These are phyloP conservation scores for Brassica napus DNA, from an alignment of 345 rosid genomes.

Conservation along the genomic window DNA sequence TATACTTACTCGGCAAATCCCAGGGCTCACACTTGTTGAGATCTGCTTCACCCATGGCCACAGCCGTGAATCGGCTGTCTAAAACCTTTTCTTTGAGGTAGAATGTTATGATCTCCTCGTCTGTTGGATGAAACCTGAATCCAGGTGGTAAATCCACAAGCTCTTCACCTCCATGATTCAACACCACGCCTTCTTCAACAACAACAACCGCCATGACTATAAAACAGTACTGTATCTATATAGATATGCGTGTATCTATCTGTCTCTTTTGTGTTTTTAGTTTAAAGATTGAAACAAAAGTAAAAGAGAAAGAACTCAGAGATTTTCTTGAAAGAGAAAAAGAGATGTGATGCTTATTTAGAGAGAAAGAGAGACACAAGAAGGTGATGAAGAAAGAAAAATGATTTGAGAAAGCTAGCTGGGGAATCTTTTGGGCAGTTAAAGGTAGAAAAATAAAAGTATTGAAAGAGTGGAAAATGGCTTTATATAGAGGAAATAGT, in stretches of 20 bases:
- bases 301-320: conserved; percentile 2
- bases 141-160: conserved; percentile 81
- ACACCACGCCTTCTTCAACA: conserved; percentile 47
- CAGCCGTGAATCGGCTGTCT: conserved; percentile 57
- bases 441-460: conserved; percentile 59
- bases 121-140: conserved; percentile 94
- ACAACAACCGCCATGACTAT: conserved; percentile 52
- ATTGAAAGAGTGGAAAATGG: conserved; percentile 33
- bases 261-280: neutral
- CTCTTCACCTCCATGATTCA: conserved; percentile 55
- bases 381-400: conserved; percentile 31
- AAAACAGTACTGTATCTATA: neutral
- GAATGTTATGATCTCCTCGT: conserved; percentile 75
- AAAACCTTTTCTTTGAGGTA: conserved; percentile 74
- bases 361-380: conserved; percentile 22
- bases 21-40: conserved; percentile 96
- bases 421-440: conserved; percentile 50
- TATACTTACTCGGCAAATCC: conserved; percentile 79
- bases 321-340: conserved; percentile 1
- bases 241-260: neutral
- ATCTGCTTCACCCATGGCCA: conserved; percentile 85
- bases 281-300: conserved; percentile 20
- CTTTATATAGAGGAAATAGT: conserved; percentile 67
- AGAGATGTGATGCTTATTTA: conserved; percentile 1
- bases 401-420: conserved; percentile 35